Conservation (phyloP, 2,329 filamentous ascomycete genomes). For the Fusarium proliferatum region DNA sequence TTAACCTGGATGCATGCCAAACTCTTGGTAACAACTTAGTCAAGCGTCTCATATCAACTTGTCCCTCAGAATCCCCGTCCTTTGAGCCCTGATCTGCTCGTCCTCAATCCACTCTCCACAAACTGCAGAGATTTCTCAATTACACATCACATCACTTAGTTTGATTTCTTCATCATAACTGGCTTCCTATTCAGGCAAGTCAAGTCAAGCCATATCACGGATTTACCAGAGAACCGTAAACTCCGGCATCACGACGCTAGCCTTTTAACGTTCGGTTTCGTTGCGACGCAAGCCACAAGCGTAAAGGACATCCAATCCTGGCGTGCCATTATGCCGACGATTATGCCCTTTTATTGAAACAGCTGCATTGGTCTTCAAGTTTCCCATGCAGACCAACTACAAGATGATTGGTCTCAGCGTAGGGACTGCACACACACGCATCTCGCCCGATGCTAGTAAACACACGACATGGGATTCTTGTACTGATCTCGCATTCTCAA, state of each 20-base stretch:
- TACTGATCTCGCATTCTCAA: slow-evolving; percentile 16
- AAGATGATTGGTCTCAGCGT: not conserved
- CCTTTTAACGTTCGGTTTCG: not conserved
- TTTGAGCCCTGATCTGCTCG: not conserved
- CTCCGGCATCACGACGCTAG: slow-evolving; percentile 1
- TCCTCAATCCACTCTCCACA: not conserved
- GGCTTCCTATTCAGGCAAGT: not conserved
- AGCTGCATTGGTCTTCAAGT: not conserved
- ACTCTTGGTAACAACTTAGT: not conserved
- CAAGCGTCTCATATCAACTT: not conserved
- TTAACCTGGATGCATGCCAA: not conserved
- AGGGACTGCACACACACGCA: not conserved
- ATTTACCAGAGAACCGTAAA: slow-evolving; percentile 8
- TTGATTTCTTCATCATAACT: not conserved
- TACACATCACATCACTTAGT: not conserved
- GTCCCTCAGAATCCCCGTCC: too few species aligned
- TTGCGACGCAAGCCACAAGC: not conserved
- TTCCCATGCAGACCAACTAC: not conserved
- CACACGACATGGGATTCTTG: slow-evolving; percentile 16
- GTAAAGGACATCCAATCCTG: not conserved
- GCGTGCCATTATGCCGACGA: not conserved
- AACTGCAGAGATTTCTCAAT: not conserved
- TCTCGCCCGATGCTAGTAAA: not conserved
- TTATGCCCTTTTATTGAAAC: slow-evolving; percentile 19
- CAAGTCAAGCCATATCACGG: not conserved